Evolutionary conservation across 2,329 filamentous ascomycete genomes (phyloP).

Genomic region (Colletotrichum lindemuthianum): DNA sequence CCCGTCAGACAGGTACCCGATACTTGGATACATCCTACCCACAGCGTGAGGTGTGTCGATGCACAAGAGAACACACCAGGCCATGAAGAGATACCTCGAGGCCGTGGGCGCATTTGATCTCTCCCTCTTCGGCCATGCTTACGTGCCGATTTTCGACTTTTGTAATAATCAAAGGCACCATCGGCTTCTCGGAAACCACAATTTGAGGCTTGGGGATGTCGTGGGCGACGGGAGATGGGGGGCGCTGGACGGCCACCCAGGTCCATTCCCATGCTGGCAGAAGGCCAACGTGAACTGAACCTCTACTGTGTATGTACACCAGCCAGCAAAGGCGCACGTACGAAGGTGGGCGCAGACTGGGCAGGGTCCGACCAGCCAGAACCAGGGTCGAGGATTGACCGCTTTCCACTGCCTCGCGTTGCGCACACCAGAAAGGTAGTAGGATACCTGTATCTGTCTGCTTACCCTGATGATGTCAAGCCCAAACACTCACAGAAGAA

Average conservation of each 20-base stretch:
- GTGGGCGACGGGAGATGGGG: background rate
- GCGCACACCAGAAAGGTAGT: too few species aligned
- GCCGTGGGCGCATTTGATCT: constrained; percentile 32
- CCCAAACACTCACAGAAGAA: too few species aligned
- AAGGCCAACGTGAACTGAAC: too few species aligned
- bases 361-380: background rate
- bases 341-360: constrained; percentile 1
- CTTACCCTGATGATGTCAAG: too few species aligned
- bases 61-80: background rate
- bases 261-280: background rate
- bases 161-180: background rate
- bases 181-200: background rate
- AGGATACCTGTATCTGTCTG: too few species aligned
- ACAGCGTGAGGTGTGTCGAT: background rate
- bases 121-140: background rate
- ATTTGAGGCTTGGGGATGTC: background rate
- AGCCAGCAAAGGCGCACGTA: too few species aligned
- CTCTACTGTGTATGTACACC: too few species aligned
- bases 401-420: too few species aligned
- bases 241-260: background rate
- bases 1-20: background rate
- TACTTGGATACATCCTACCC: background rate
- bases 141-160: background rate
- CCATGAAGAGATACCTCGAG: constrained; percentile 31
- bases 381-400: too few species aligned